Conservation (phyloP, 139 green algal genomes). For the Yamagishiella unicocca region DNA sequence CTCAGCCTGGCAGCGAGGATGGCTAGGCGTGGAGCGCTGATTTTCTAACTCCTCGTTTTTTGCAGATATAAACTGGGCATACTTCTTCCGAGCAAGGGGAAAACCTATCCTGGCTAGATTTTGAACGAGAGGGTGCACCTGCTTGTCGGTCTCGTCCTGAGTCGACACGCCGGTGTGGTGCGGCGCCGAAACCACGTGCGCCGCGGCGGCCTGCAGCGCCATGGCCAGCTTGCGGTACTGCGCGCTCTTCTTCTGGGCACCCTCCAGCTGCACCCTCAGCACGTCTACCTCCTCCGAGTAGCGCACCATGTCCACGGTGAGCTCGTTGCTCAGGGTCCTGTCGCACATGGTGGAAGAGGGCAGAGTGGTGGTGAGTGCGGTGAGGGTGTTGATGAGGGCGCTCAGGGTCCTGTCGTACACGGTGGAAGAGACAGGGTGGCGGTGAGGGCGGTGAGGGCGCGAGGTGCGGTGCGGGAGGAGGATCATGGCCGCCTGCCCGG, state of each 20-base stretch:
- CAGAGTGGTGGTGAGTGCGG: too few species aligned
- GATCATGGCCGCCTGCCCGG: too few species aligned
- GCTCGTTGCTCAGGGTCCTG: conserved; percentile 67
- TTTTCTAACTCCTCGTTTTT: too few species aligned
- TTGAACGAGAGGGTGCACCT: not conserved
- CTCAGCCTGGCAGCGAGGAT: not conserved
- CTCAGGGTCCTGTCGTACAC: too few species aligned
- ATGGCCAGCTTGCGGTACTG: conserved; percentile 66
- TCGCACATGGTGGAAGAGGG: too few species aligned
- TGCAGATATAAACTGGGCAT: not conserved
- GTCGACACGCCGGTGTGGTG: conserved; percentile 20
- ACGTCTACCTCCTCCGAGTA: conserved; percentile 78
- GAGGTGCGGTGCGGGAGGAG: too few species aligned
- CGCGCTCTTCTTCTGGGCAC: conserved; percentile 74
- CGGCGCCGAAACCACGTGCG: not conserved
- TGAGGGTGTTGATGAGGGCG: too few species aligned
- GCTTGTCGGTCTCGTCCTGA: conserved; percentile 42
- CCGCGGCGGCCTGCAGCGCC: conserved; percentile 54
- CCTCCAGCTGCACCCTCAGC: conserved; percentile 78
- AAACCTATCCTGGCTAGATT: not conserved
- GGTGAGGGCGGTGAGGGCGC: too few species aligned
- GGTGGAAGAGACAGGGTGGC: too few species aligned
- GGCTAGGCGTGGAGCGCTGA: not conserved
- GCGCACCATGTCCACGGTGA: conserved; percentile 63
- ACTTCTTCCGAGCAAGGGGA: not conserved